phyloP scores from a whole-genome alignment of 225 moss, liverwort and hornwort species.

The Ulota crispa region DNA sequence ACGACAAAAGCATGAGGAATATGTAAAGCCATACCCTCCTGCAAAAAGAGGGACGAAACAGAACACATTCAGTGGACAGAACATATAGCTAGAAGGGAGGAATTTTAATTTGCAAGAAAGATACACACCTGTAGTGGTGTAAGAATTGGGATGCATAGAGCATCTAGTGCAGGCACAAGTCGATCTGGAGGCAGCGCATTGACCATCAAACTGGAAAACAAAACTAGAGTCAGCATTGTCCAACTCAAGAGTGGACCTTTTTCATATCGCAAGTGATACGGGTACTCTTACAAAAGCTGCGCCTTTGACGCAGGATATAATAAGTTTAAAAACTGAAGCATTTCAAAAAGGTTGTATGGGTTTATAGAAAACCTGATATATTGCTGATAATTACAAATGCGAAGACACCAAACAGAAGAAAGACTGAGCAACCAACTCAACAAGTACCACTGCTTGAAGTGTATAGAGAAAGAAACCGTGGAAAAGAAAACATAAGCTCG shows the following conservation, averaged over 20 bases:
- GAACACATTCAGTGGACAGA: not conserved
- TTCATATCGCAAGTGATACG: not conserved
- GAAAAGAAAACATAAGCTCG: not conserved
- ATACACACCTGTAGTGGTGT: constrained; percentile 69
- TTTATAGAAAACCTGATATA: not conserved
- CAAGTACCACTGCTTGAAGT: not conserved
- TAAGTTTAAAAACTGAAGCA: not conserved
- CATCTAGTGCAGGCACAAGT: constrained; percentile 76
- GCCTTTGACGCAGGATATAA: not conserved
- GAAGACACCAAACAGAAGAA: not conserved
- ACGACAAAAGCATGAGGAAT: constrained; percentile 23
- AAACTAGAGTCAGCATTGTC: constrained; percentile 21
- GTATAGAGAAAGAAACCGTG: not conserved
- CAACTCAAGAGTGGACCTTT: not conserved
- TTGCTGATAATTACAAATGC: not conserved
- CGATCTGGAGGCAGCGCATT: constrained; percentile 75
- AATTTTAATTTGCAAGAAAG: constrained; percentile 9
- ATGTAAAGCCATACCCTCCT: not conserved
- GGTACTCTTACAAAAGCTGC: not conserved
- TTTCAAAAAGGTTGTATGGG: not conserved
- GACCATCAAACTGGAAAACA: constrained; percentile 75
- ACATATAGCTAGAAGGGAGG: not conserved
- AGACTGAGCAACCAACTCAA: not conserved
- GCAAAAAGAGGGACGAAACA: not conserved
- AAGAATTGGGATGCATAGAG: constrained; percentile 83